Conservation (phyloP, 169 alveolate genomes). For the Cryptosporidium xiaoi region DNA sequence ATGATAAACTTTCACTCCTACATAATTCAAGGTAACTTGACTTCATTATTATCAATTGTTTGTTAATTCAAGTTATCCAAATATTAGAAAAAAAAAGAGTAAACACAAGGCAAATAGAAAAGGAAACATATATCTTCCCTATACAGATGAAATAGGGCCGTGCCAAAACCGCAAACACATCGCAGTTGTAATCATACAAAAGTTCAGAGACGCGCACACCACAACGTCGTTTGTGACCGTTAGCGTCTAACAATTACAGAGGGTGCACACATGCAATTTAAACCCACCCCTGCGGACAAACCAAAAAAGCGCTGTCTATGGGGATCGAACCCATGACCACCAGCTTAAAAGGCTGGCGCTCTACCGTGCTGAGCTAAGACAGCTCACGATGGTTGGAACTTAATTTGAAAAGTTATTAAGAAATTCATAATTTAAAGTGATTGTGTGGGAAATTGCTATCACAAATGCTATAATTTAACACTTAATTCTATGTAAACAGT, state of each 20-base stretch:
- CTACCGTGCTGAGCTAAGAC: constrained; percentile 84
- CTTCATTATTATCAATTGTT: no score
- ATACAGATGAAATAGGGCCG: neutral
- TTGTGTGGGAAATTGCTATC: no score
- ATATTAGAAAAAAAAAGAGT: no score
- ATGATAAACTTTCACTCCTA: no score
- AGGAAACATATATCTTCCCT: neutral
- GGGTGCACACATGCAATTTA: neutral
- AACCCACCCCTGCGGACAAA: neutral
- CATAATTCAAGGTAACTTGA: no score
- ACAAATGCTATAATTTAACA: no score
- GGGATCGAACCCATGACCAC: constrained; percentile 93
- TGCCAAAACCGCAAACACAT: no score
- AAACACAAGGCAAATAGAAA: no score
- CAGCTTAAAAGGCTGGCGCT: constrained; percentile 91
- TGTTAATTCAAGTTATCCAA: no score
- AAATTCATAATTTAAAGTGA: no score
- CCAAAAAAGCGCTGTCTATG: constrained; percentile 75
- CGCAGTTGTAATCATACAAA: no score
- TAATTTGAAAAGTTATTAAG: neutral
- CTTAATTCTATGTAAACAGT: no score
- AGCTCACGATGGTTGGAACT: constrained; percentile 29
- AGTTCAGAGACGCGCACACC: neutral
- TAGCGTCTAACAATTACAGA: neutral
- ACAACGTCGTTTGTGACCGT: neutral